phyloP scores from a whole-genome alignment of 1,139 yeast genomes.

The Fermentozyma sake region DNA sequence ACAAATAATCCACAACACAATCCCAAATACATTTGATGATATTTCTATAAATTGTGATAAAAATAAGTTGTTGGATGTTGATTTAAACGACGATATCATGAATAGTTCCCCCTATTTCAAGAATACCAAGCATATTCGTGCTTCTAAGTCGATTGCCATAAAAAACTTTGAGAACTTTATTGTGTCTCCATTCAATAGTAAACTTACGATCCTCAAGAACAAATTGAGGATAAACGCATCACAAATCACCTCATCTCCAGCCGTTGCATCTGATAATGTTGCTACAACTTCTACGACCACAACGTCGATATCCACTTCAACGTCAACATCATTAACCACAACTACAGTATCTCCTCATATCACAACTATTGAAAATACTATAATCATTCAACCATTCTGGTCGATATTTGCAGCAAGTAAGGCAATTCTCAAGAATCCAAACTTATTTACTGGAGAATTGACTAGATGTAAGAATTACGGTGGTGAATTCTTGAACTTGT shows the following conservation, averaged over 20 bases:
- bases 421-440: constrained; percentile 47
- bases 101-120: constrained; percentile 3
- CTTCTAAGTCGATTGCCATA: constrained; percentile 39
- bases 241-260: not conserved
- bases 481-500: constrained; percentile 20
- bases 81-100: constrained; percentile 7
- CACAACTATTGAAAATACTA: constrained; percentile 27
- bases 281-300: constrained; percentile 10
- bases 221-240: constrained; percentile 6
- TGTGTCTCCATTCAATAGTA: constrained; percentile 34
- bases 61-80: constrained; percentile 11
- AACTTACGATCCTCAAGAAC: constrained; percentile 9
- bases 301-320: constrained; percentile 8
- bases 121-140: constrained; percentile 14
- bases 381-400: constrained; percentile 61
- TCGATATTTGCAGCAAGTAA: constrained; percentile 58
- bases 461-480: constrained; percentile 14
- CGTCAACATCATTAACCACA: constrained; percentile 10
- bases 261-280: not conserved
- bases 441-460: constrained; percentile 17
- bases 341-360: constrained; percentile 16
- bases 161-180: constrained; percentile 56
- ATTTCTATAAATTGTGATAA: constrained; percentile 13
- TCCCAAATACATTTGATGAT: constrained; percentile 9
- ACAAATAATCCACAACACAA: constrained; percentile 11